phyloP scores from a whole-genome alignment of 495 filamentous ascomycete genomes.

The Talaromyces adpressus region DNA sequence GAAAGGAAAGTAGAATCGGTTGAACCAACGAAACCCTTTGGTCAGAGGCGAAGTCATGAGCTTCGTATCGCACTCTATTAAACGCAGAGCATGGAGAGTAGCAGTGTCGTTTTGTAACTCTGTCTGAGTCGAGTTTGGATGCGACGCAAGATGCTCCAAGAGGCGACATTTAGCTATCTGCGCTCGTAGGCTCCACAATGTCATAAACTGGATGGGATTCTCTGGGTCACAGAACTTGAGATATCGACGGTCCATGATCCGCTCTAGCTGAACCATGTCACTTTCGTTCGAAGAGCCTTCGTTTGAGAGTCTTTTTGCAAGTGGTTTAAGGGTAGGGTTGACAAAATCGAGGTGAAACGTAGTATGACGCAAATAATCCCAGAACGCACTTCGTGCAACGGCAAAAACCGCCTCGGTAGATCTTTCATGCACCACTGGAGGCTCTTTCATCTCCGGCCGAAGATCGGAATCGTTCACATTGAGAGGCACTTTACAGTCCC shows the following conservation, averaged over 20 bases:
- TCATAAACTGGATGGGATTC: constrained; percentile 48
- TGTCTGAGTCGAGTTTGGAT: constrained; percentile 15
- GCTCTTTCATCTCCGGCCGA: constrained; percentile 39
- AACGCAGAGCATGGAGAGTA: constrained; percentile 29
- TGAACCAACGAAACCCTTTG: constrained; percentile 39
- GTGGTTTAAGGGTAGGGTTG: constrained; percentile 36
- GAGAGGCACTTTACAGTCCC: constrained; percentile 47
- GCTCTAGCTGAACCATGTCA: constrained; percentile 31
- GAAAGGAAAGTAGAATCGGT: constrained; percentile 44
- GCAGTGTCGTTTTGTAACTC: constrained; percentile 30
- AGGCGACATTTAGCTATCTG: constrained; percentile 39
- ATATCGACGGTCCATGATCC: constrained; percentile 39
- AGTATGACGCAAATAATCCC: constrained; percentile 38
- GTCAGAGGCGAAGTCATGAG: constrained; percentile 39
- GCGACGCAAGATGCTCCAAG: constrained; percentile 35
- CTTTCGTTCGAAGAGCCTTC: constrained; percentile 12
- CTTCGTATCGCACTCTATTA: constrained; percentile 44
- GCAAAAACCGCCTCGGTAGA: constrained; percentile 46
- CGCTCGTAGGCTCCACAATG: constrained; percentile 40
- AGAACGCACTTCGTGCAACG: constrained; percentile 41
- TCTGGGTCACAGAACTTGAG: constrained; percentile 38
- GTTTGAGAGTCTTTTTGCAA: constrained; percentile 21
- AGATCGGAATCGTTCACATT: constrained; percentile 53
- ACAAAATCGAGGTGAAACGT: constrained; percentile 44
- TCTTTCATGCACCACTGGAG: constrained; percentile 24